These are phyloP conservation scores for Letharia lupina DNA, from an alignment of 495 filamentous ascomycete species.

Conservation along the genomic window DNA sequence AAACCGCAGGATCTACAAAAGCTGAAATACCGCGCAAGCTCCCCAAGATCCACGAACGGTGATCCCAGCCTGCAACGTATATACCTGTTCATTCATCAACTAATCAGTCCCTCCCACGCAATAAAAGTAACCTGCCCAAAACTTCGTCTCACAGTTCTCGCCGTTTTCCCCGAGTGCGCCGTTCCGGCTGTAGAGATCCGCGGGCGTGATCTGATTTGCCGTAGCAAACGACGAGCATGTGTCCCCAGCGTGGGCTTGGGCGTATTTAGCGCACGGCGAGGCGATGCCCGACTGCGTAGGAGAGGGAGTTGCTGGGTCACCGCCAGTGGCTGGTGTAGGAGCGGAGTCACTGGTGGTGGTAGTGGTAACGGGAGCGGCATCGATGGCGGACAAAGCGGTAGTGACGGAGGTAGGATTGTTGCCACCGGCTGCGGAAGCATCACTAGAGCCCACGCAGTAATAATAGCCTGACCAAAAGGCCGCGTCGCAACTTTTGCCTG, in stretches of 20 bases:
- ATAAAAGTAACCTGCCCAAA: slow-evolving; percentile 15
- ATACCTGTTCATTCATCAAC: neutral
- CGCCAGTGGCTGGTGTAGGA: neutral
- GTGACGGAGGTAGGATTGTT: neutral
- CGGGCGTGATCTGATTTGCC: slow-evolving; percentile 10
- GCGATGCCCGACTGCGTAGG: neutral
- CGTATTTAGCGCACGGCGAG: neutral
- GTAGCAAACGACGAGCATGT: neutral
- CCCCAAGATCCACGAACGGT: too few relatives aligned
- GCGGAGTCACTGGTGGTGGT: neutral
- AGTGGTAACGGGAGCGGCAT: neutral
- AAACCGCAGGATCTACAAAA: too few relatives aligned
- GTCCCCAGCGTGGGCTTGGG: neutral
- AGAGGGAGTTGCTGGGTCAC: neutral
- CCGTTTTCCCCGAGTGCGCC: slow-evolving; percentile 4
- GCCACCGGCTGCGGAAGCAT: neutral
- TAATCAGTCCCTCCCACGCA: slow-evolving; percentile 12
- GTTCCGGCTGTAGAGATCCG: slow-evolving; percentile 18
- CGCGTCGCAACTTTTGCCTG: slow-evolving; percentile 6
- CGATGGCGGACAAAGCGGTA: neutral
- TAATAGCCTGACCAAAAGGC: slow-evolving; percentile 10
- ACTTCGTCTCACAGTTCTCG: slow-evolving; percentile 8
- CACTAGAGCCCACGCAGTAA: slow-evolving; percentile 10
- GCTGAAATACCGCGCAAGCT: too few relatives aligned
- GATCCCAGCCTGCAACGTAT: too few relatives aligned